Evolutionary conservation across 1,284 basidiomycete species (phyloP).

Genomic region (Pseudomicrostroma phylloplanum): DNA sequence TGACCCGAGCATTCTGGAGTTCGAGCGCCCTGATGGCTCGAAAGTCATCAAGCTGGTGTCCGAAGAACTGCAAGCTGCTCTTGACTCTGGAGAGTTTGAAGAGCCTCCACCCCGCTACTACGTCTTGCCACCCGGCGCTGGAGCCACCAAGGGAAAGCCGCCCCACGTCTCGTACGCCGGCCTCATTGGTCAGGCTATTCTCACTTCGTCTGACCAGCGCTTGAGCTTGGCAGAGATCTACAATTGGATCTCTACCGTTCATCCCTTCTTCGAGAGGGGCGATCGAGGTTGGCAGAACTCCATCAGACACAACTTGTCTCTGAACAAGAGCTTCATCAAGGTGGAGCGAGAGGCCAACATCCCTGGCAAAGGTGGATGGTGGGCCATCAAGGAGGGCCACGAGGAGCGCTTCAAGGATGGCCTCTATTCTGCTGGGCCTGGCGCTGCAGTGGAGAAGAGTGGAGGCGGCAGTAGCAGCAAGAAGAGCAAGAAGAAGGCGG

Average conservation of each 20-base stretch:
- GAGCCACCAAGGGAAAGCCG: conserved; percentile 39
- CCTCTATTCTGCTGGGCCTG: conserved; percentile 25
- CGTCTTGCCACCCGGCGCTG: conserved; percentile 40
- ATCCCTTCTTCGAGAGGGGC: conserved; percentile 83
- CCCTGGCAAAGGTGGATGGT: conserved; percentile 54
- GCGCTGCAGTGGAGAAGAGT: conserved; percentile 22
- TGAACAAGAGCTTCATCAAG: conserved; percentile 73
- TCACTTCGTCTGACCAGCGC: conserved; percentile 73
- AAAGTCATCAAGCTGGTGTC: conserved; percentile 46
- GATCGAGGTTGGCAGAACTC: conserved; percentile 94
- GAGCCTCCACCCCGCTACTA: conserved; percentile 45
- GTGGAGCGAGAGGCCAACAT: conserved; percentile 49
- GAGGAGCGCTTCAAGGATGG: conserved; percentile 46
- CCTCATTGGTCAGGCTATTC: conserved; percentile 86
- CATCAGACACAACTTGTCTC: conserved; percentile 80
- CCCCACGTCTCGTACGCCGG: conserved; percentile 71
- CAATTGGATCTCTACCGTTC: conserved; percentile 85
- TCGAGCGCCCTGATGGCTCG: conserved; percentile 46
- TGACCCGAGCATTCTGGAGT: conserved; percentile 23
- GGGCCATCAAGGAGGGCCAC: conserved; percentile 51
- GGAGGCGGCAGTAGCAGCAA: conserved; percentile 13
- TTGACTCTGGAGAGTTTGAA: conserved; percentile 34
- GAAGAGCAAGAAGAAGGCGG: conserved; percentile 6
- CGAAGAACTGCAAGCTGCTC: conserved; percentile 43
- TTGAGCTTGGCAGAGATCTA: conserved; percentile 93